Base-by-base conservation (phyloP, 2,329 filamentous ascomycete species). In the Endothia cerciana region DNA sequence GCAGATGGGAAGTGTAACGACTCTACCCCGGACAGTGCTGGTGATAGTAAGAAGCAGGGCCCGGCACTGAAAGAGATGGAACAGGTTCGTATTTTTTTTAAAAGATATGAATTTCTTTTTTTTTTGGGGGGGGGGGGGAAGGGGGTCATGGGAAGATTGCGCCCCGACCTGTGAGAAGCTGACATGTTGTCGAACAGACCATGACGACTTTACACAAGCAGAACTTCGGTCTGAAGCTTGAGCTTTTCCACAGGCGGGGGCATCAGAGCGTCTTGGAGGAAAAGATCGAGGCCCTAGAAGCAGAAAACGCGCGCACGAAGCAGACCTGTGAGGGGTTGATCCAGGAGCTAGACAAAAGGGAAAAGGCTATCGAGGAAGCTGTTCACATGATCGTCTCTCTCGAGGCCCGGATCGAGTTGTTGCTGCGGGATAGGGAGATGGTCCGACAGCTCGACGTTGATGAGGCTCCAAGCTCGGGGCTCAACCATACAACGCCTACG, bases 191-290 rank as follows among this genome's bases (percentile, higher is more conserved):
- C 45, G 30, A 17, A 13, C 59, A 90, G 83, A 86, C 88, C 63
- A 78, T 92, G 62, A 90, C 89, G 4, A 88, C 82, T 1, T 77
- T 92, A 28, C 87, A 89, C 74, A 93, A 93, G 73, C 87, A 91
- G 76, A 93, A 92, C 72, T 93, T 92, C 70, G 89, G 91, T 70
- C 81, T 93, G 51, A 92, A 93, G 75, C 80, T 92, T 40, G 89
- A 92, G 73, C 76, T 93, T 0, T 91, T 85, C 70, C 89, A 92
- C 72, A 83, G 89, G 7, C 83, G 90, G 36, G 86, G 92, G 75
- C 83, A 85, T 62, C 88, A 90, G 72, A 82, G 81, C 10, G 79
- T 78, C 28, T 72, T 92, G 41, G 88, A 91, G 72, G 80, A 83
- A 41, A 80, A 82, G 49, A 71, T 89, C n/a, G 83, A 87, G 45